Base-by-base conservation (phyloP, 2,329 filamentous ascomycete genomes). In the Aspergillus viridinutans region DNA sequence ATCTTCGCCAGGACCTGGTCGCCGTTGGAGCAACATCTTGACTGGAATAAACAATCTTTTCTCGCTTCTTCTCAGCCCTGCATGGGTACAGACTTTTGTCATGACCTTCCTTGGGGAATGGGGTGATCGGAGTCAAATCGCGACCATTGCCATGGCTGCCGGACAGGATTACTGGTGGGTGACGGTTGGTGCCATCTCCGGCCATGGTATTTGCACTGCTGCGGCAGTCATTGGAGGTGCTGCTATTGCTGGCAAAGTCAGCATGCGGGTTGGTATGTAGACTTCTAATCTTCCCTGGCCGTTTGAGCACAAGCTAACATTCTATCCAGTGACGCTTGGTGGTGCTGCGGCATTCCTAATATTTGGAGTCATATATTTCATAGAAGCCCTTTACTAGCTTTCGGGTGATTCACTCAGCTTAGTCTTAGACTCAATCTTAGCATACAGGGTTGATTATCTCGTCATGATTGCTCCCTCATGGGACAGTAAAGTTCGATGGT, bases 141-240 rank as follows among this genome's bases (percentile, higher is more conserved):
- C 94, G 23, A 99, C 94, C 0, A 96, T 99, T 70, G 94, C 94
- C 54, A 99, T 99, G 94, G 94, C 94, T 51, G 93, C 94, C 35
- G 94, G 94, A 21, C 90, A 96, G 74, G 94, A 99, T 72, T 99
- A 97, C 75, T 97, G 93, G 93, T 97, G 92, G 90, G 94, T 99
- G 38, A 97, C 92, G 3, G 81, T 92, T 49, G 94, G 94, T 57
- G 93, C 94, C 1, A 85, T 94, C 38, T 81, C 85, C 49, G 94
- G 94, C 9, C 94, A 99, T 74, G 89, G 85, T 49, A 85, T 93
- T 63, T 99, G 94, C 78, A 97, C 94, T 6, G 88, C 90, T 49
- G 87, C 91, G 23, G 94, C 94, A 45, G 94, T 99, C 42, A 82
- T 99, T 59, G 94, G 94, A 47, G 94, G 94, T 10, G 84, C 91